These are phyloP conservation scores for Vicia sativa DNA, from an alignment of 306 rosid species.

Conservation along the genomic window DNA sequence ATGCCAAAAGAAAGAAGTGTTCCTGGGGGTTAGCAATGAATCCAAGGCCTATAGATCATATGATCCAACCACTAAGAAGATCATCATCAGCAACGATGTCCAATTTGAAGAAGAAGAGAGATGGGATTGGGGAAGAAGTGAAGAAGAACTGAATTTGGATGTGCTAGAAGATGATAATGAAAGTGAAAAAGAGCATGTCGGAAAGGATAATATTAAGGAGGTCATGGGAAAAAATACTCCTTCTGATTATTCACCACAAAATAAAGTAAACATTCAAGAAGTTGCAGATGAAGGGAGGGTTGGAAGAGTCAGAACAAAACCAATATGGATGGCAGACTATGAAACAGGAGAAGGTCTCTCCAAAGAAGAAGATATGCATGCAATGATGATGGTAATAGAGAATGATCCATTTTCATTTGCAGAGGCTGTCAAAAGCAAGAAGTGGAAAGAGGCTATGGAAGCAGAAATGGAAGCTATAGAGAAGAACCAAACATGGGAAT, in stretches of 20 bases:
- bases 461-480: background rate
- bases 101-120: background rate
- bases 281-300: background rate
- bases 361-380: no score
- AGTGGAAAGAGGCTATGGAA: background rate
- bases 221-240: background rate
- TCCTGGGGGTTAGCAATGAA: background rate
- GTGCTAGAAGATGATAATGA: background rate
- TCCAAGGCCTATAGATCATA: background rate
- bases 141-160: background rate
- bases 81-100: no score
- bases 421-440: background rate
- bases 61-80: background rate
- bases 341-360: no score
- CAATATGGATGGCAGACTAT: background rate
- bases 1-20: background rate
- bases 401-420: no score
- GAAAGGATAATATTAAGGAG: background rate
- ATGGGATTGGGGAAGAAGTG: background rate
- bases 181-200: background rate
- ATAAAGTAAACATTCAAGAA: background rate
- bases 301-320: background rate
- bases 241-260: background rate
- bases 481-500: background rate
- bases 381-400: no score